A percentile compares a stretch with the other conserved stretches of the same genome.
phyloP scores from a whole-genome alignment of 192 early-diverging fungal species.

The Coemansia asiatica region DNA sequence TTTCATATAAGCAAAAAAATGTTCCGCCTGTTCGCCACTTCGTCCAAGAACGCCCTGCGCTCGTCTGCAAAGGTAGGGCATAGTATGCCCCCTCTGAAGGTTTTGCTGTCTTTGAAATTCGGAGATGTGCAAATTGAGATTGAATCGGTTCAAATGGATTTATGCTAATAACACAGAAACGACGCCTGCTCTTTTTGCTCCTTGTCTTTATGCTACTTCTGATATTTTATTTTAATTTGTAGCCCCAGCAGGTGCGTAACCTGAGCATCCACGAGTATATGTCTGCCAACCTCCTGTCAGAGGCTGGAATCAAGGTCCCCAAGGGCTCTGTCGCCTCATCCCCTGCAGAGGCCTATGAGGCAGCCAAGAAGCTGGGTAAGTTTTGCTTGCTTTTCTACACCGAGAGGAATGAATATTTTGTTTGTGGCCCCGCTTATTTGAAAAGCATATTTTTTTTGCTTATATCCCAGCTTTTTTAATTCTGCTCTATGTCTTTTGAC shows the following conservation, averaged over 20 bases:
- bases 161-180: neutral
- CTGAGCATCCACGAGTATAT: slow-evolving; percentile 98
- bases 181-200: neutral
- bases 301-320: slow-evolving; percentile 92
- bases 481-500: too few relatives aligned
- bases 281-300: slow-evolving; percentile 86
- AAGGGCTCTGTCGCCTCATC: slow-evolving; percentile 85
- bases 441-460: neutral
- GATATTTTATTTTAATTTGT: slow-evolving; percentile 7
- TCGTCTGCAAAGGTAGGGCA: slow-evolving; percentile 41
- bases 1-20: slow-evolving; percentile 17
- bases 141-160: neutral
- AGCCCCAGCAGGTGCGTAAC: slow-evolving; percentile 72
- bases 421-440: too few relatives aligned
- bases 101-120: neutral
- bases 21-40: slow-evolving; percentile 54
- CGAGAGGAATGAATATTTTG: too few relatives aligned
- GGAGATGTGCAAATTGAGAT: neutral
- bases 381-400: neutral
- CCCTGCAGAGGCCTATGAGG: slow-evolving; percentile 82
- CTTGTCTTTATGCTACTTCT: neutral
- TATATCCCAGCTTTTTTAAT: neutral
- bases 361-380: slow-evolving; percentile 78
- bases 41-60: slow-evolving; percentile 51
- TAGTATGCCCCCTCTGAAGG: neutral